Percentiles rank a stretch among this genome's conserved stretches.
Conservation (phyloP, 345 rosid genomes). For the Pistacia integerrima region DNA sequence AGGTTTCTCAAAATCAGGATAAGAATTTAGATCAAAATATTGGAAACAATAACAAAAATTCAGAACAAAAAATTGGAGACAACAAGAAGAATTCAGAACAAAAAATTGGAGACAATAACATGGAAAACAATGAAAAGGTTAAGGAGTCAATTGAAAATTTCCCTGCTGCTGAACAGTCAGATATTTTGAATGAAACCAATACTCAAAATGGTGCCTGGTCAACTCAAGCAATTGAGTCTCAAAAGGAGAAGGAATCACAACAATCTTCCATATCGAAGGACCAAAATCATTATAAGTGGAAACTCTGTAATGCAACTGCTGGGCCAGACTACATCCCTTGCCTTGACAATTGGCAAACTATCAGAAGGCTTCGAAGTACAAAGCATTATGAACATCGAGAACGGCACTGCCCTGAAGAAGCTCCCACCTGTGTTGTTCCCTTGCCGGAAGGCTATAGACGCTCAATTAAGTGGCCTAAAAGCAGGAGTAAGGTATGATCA, state of each 20-base stretch:
- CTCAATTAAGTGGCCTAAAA: constrained; percentile 81
- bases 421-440: constrained; percentile 85
- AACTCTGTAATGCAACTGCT: constrained; percentile 77
- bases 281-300: constrained; percentile 55
- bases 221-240: constrained; percentile 81
- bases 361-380: constrained; percentile 65
- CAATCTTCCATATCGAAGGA: constrained; percentile 41
- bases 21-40: constrained; percentile 30
- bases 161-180: constrained; percentile 58
- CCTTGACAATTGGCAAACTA: constrained; percentile 79
- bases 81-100: constrained; percentile 24
- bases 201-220: constrained; percentile 70
- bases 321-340: constrained; percentile 97
- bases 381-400: constrained; percentile 89
- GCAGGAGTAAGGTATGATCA: constrained; percentile 70
- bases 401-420: constrained; percentile 86
- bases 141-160: constrained; percentile 45
- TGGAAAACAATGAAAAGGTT: constrained; percentile 44
- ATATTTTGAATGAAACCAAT: constrained; percentile 65
- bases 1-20: constrained; percentile 28
- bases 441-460: constrained; percentile 73
- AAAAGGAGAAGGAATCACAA: constrained; percentile 78
- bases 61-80: too few relatives aligned
- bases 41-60: not conserved
- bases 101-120: constrained; percentile 30